Evolutionary conservation across 306 rosid genomes (phyloP), one percentile per base, ranked within the genome.

Genomic region (Purshia tridentata): DNA sequence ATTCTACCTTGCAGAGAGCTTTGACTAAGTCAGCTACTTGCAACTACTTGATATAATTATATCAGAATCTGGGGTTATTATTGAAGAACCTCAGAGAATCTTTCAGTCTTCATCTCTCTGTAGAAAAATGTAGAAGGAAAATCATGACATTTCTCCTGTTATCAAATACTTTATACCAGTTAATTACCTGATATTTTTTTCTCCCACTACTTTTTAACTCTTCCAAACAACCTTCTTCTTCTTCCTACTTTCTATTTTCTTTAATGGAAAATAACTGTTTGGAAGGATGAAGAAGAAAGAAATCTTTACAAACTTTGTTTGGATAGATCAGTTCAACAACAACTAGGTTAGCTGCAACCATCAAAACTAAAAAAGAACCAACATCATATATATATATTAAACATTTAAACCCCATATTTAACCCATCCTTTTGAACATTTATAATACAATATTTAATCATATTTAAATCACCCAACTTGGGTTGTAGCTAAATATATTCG

Each of bases 241-340:
- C 47, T 35, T 8, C 65, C 57, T 51, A 49, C 44, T 41, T 18
- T 18, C 8, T 40, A 19, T 19, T 60, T 75, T 40, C 13, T 39
- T 51, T 39, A 67, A 59, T 55, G 16, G 5, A 46, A 55, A 49
- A 19, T 35, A 22, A 58, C 35, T 42, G 35, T 42, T 72, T 44
- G 67, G 58, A 64, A 58, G 63, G 18, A 60, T 70, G 50, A 20
- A 64, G 41, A 46, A 74, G 50, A 72, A 61, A 16, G 45, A 70
- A 42, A 73, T 9, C 22, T 4, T 8, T 6, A 1, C 0, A 57
- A 9, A 16, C 16, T 59, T 15, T 57, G 22, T 54, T 68, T 68
- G 72, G 89, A 78, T 86, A 81, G 81, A 84, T 84, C 89, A 69
- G 91, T 77, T 89, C 79, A 89, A 84, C 93, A 62, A 82, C 89